These are phyloP conservation scores for Aspergillus pseudonomiae DNA, from an alignment of 2,329 filamentous ascomycete genomes.

Conservation along the genomic window DNA sequence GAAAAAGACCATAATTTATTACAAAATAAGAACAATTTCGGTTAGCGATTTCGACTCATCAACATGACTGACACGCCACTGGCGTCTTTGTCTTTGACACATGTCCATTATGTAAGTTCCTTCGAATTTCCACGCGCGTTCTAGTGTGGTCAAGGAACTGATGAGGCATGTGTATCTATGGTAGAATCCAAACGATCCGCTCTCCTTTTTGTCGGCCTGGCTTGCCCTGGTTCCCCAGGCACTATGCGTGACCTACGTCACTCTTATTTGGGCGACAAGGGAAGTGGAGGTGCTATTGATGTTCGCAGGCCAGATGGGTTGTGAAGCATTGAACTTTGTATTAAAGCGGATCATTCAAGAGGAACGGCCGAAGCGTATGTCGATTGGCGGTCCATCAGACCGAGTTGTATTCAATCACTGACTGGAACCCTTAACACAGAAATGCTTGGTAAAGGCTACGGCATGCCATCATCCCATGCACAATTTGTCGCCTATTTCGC, in stretches of 20 bases:
- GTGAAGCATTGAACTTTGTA: constrained; percentile 86
- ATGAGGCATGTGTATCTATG: constrained; percentile 3
- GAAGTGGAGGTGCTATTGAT: constrained; percentile 88
- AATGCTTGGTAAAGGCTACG: constrained; percentile 88
- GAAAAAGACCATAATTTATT: neutral
- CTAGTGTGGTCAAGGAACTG: neutral
- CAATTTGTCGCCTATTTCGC: constrained; percentile 95
- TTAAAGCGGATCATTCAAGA: constrained; percentile 92
- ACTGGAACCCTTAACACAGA: constrained; percentile 44
- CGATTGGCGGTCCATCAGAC: neutral
- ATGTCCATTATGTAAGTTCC: constrained; percentile 86
- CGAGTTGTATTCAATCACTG: neutral
- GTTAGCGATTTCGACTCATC: neutral
- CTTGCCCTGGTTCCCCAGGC: constrained; percentile 92
- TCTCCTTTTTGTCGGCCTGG: constrained; percentile 90
- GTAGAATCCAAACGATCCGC: constrained; percentile 79
- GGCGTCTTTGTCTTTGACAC: constrained; percentile 89
- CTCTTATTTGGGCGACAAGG: constrained; percentile 86
- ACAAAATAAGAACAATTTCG: neutral
- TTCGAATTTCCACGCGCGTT: neutral
- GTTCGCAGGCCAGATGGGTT: constrained; percentile 88
- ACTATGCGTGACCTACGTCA: constrained; percentile 85
- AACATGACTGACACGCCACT: constrained; percentile 57
- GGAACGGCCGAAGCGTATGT: constrained; percentile 77
- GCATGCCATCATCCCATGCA: constrained; percentile 94